Base-by-base conservation (phyloP, 306 rosid genomes). In the Vigna reflexopilosa region DNA sequence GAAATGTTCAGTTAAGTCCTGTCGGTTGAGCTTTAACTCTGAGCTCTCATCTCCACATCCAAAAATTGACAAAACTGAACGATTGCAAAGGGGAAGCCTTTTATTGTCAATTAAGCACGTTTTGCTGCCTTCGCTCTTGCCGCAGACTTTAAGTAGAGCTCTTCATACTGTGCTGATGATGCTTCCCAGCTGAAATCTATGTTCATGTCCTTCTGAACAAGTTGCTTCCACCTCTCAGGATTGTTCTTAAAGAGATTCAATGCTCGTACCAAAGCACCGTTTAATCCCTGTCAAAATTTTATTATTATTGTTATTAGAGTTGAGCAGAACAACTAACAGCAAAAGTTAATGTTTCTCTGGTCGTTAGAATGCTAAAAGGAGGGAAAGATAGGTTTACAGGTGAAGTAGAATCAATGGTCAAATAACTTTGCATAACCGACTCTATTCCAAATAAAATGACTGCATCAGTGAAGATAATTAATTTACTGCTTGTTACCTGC, bases 101-200 rank as follows among this genome's bases (percentile, higher is more conserved):
- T 20, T 30, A 72, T 71, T 10, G 62, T 51, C 42, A 22, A 12
- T 87, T 62, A 89, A 28, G 83, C 55, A 6, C 36, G 90, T 75
- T 68, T 85, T 34, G 78, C 19, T 2, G 89, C 79, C 83, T 89
- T 93, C 67, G 96, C 94, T 84, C 90, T 91, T n/a, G 90, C 82
- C 67, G 86, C 86, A 40, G 93, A 77, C 79, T 30, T 93, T 20
- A 44, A 55, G 86, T 95, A 95, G 36, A 93, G 94, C 32, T 95
- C 97, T 80, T 89, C 99, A n/a, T 95, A 95, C 76, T 87, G 96
- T 8, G 91, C 73, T 7, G 99, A 88, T 16, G 99, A 91, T 67
- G 93, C 72, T 14, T 90, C 98, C 99, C 99, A 95, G 83, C 99
- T 93, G 83, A 93, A 93, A 85, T 95, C 99, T 70, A 88, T 77